phyloP scores from a whole-genome alignment of 2,329 filamentous ascomycete species.

The Didymella lethalis region DNA sequence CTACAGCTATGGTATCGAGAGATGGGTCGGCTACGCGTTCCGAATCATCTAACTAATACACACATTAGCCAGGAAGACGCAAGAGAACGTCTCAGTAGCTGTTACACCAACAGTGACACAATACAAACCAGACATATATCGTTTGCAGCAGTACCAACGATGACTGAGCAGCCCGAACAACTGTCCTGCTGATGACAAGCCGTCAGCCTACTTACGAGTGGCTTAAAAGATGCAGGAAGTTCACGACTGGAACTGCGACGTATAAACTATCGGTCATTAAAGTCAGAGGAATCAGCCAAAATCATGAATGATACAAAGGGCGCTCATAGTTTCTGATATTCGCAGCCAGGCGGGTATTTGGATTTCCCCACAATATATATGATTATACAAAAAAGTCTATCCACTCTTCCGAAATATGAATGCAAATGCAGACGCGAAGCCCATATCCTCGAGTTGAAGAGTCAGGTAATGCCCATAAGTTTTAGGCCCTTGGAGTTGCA shows the following conservation, averaged over 20 bases:
- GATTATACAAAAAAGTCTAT: slow-evolving; percentile 14
- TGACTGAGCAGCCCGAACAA: neutral
- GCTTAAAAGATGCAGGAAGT: neutral
- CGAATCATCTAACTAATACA: neutral
- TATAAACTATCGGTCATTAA: neutral
- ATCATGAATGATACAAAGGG: neutral
- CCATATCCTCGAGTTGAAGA: neutral
- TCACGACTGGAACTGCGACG: neutral
- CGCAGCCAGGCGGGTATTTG: slow-evolving; percentile 15
- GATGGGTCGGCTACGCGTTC: neutral
- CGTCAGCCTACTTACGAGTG: neutral
- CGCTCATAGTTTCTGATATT: neutral
- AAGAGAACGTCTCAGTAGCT: too few species aligned
- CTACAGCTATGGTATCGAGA: neutral
- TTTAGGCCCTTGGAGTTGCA: slow-evolving; percentile 34
- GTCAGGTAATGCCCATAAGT: slow-evolving; percentile 30
- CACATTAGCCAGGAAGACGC: neutral
- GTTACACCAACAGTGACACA: too few species aligned
- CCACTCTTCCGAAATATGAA: neutral
- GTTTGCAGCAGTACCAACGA: neutral
- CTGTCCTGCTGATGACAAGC: neutral
- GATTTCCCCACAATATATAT: slow-evolving; percentile 4
- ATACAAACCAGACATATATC: neutral
- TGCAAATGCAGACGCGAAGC: neutral
- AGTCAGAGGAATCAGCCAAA: neutral